These are phyloP conservation scores for Elaeis guineensis DNA, from an alignment of 176 grass and related monocot species.

Conservation along the genomic window DNA sequence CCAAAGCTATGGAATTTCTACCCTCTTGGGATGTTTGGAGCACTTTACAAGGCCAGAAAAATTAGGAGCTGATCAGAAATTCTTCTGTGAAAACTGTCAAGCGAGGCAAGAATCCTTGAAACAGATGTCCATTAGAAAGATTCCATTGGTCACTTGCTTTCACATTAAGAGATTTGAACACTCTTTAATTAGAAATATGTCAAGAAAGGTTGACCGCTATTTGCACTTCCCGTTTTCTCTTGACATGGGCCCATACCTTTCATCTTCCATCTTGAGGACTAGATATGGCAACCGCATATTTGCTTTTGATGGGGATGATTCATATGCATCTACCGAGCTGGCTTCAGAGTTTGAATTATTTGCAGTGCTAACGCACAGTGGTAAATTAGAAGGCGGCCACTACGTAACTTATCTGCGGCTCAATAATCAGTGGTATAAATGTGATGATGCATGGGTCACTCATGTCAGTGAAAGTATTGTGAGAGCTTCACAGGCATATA, in stretches of 20 bases:
- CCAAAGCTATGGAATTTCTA: slow-evolving; percentile 35
- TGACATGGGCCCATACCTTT: slow-evolving; percentile 81
- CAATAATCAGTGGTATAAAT: slow-evolving; percentile 89
- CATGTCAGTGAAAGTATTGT: slow-evolving; percentile 74
- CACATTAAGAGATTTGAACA: slow-evolving; percentile 98
- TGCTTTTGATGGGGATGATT: slow-evolving; percentile 48
- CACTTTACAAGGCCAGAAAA: slow-evolving; percentile 91
- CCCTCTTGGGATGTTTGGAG: slow-evolving; percentile 83
- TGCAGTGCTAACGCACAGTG: slow-evolving; percentile 76
- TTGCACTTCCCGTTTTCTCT: slow-evolving; percentile 90
- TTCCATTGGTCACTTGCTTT: slow-evolving; percentile 89
- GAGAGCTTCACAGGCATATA: slow-evolving; percentile 82
- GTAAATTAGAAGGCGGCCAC: slow-evolving; percentile 81
- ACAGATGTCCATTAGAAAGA: slow-evolving; percentile 96
- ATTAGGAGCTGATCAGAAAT: slow-evolving; percentile 82
- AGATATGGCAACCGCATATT: slow-evolving; percentile 84
- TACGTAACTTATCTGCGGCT: slow-evolving; percentile 84
- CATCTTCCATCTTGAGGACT: slow-evolving; percentile 79
- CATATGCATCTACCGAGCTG: slow-evolving; percentile 38
- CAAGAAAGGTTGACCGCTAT: slow-evolving; percentile 74
- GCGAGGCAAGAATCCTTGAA: slow-evolving; percentile 89
- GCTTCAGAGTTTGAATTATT: slow-evolving; percentile 87
- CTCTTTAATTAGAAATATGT: slow-evolving; percentile 62
- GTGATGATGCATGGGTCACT: slow-evolving; percentile 93
- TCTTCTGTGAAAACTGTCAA: slow-evolving; percentile 84